Evolutionary conservation across 345 rosid genomes (phyloP).

Genomic region (Cardiospermum halicacabum): DNA sequence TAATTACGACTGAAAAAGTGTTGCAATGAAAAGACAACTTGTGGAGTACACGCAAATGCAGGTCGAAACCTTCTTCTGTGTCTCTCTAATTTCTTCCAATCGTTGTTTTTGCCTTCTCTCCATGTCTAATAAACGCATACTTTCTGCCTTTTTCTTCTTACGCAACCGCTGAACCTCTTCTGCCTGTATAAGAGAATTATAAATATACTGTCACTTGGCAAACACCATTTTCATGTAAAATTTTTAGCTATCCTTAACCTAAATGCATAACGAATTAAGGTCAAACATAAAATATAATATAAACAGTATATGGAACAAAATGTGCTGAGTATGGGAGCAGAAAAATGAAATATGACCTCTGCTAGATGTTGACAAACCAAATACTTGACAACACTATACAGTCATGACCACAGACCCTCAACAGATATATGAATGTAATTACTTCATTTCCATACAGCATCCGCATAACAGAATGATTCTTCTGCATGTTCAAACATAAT

Average conservation of each 20-base stretch:
- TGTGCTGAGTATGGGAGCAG: neutral
- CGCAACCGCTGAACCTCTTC: conserved; percentile 73
- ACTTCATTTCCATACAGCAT: neutral
- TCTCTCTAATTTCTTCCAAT: conserved; percentile 78
- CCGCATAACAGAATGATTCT: neutral
- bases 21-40: neutral
- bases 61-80: conserved; percentile 68
- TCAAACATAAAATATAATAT: neutral
- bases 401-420: neutral
- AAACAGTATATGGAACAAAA: neutral
- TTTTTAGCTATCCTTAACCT: neutral
- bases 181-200: conserved; percentile 39
- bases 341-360: neutral
- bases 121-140: conserved; percentile 58
- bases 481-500: neutral
- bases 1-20: neutral
- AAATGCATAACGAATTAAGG: neutral
- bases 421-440: neutral
- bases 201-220: neutral
- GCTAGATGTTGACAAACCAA: neutral
- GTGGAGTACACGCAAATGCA: neutral
- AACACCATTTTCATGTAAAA: neutral
- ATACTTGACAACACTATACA: neutral
- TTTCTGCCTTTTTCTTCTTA: conserved; percentile 63
- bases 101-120: conserved; percentile 84